These are phyloP conservation scores for Sporothrix euskadiensis DNA, from an alignment of 2,329 filamentous ascomycete genomes.

Conservation along the genomic window DNA sequence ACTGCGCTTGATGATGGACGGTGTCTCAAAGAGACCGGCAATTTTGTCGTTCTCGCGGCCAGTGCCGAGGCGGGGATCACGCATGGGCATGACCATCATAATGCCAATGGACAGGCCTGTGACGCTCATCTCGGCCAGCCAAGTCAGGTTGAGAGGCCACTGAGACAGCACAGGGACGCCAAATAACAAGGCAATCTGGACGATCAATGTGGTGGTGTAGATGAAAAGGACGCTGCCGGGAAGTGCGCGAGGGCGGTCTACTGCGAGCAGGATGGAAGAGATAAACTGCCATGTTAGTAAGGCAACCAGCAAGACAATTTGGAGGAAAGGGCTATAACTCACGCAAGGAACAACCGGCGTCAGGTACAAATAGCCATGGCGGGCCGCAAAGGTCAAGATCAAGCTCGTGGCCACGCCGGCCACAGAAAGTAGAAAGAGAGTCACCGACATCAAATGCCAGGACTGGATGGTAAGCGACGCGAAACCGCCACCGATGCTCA, in stretches of 20 bases:
- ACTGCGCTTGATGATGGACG: conserved; percentile 62
- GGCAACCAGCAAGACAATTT: too few relatives aligned
- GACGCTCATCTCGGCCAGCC: conserved; percentile 41
- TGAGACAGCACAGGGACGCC: conserved; percentile 39
- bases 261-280: conserved; percentile 34
- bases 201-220: conserved; percentile 39
- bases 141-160: conserved; percentile 33
- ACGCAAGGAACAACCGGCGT: conserved; percentile 43
- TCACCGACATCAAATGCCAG: conserved; percentile 38
- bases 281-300: conserved; percentile 19
- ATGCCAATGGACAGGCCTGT: conserved; percentile 51
- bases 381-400: conserved; percentile 29
- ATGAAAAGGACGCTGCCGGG: conserved; percentile 37
- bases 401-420: conserved; percentile 38
- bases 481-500: conserved; percentile 14
- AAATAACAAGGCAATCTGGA: conserved; percentile 38
- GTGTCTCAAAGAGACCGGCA: conserved; percentile 53
- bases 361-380: conserved; percentile 37
- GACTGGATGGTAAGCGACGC: conserved; percentile 21
- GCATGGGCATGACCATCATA: conserved; percentile 69
- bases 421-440: conserved; percentile 43
- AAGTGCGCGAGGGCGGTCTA: conserved; percentile 39
- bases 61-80: conserved; percentile 56
- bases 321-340: conserved; percentile 32
- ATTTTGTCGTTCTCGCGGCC: conserved; percentile 50